Base-by-base conservation (phyloP, 352 stramenopile species). In the Phytophthora lateralis region DNA sequence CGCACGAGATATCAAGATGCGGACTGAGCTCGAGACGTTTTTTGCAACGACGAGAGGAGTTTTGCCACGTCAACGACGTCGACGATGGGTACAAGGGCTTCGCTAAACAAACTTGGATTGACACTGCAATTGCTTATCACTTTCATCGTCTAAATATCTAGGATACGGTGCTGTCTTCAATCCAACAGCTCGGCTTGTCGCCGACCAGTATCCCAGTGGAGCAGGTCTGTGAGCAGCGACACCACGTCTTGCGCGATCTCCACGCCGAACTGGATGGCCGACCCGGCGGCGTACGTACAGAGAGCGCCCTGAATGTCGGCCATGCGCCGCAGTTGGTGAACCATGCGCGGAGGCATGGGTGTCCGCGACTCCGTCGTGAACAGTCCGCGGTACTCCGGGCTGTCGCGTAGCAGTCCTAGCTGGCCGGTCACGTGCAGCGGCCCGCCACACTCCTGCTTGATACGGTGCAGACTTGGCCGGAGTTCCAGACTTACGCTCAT, bases 191-290 rank as follows among this genome's bases (percentile, higher is more conserved):
- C 76, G 1, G 71, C 66, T 57, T 80, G 71, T 64, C 85, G 85
- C 34, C 81, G 76, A 11, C 48, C 56, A n/a, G 70, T 60, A 46
- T 96, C 74, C 85, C 85, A 93, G 34, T 75, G 60, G 48, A 96
- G 63, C 37, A 96, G 42, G 34, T 85, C 80, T 7, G 80, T 78
- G 26, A 96, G 73, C 18, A 93, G 50, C 6, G 75, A 51, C 18
- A 93, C 82, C 5, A 96, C 82, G 50, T 96, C 85, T 48, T 91
- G 84, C 9, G 87, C 84, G 3, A 96, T 83, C 59, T 90, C 74
- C 15, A 78, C 71, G 37, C 83, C 83, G 47, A 96, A 96, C 68
- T 90, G 76, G 55, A 96, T 91, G 18, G 78, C 82, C 14, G 68
- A 70, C 0, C 73, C 80, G 15, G 73, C 69, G 7, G 81, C 63